Conservation (phyloP, 148 eudicot genomes). For the Suaeda aralocaspica region DNA sequence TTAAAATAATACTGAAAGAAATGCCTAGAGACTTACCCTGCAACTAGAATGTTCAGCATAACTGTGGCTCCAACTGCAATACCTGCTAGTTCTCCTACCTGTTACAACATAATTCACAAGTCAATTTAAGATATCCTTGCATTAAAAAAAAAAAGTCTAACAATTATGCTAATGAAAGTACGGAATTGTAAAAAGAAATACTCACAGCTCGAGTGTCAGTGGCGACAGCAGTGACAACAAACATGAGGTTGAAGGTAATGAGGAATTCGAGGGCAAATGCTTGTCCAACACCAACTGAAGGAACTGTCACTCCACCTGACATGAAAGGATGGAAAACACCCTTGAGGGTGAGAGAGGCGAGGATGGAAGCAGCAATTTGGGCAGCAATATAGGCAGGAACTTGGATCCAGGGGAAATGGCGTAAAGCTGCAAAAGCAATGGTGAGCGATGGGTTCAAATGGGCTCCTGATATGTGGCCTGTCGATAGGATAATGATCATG, state of each 20-base stretch:
- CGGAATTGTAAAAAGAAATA: not conserved
- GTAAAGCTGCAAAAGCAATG: constrained; percentile 81
- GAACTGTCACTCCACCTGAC: constrained; percentile 91
- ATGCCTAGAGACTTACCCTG: constrained; percentile 57
- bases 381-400: constrained; percentile 89
- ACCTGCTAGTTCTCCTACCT: constrained; percentile 98
- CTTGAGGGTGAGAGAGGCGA: constrained; percentile 82
- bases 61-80: constrained; percentile 98
- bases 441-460: constrained; percentile 90
- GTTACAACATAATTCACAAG: constrained; percentile 18
- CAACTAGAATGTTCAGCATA: constrained; percentile 85
- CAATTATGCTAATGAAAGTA: not conserved
- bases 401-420: constrained; percentile 93
- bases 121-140: not conserved
- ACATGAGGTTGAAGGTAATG: constrained; percentile 87
- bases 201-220: constrained; percentile 87
- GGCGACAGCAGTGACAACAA: constrained; percentile 94
- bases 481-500: constrained; percentile 81
- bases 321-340: constrained; percentile 80
- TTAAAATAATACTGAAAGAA: not conserved
- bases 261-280: constrained; percentile 80
- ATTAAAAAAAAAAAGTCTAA: not conserved
- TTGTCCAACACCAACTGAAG: constrained; percentile 58
- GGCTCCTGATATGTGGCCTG: constrained; percentile 95
- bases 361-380: constrained; percentile 80